These are phyloP conservation scores for Saccharomycopsis microspora DNA, from an alignment of 805 yeast genomes.

Conservation along the genomic window DNA sequence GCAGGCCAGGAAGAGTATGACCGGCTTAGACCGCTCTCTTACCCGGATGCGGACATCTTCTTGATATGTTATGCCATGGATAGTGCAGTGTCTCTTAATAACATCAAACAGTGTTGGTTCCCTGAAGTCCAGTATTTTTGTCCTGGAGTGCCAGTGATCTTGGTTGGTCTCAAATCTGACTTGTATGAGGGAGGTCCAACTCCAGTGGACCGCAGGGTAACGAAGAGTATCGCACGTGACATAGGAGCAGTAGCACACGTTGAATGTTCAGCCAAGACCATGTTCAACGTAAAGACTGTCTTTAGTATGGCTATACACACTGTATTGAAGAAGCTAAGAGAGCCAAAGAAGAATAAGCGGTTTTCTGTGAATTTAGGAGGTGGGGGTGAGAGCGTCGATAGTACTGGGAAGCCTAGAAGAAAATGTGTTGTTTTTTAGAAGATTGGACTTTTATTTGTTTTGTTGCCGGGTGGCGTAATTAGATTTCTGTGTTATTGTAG, in stretches of 20 bases:
- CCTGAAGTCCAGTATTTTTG: conserved; percentile 82
- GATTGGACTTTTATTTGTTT: too few relatives aligned
- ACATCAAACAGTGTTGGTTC: conserved; percentile 73
- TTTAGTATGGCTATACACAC: conserved; percentile 44
- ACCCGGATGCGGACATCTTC: conserved; percentile 68
- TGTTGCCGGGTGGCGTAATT: too few relatives aligned
- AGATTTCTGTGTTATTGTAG: too few relatives aligned
- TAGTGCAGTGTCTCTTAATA: conserved; percentile 49
- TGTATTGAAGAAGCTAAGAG: conserved; percentile 1
- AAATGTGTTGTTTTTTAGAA: neutral
- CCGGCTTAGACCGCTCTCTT: conserved; percentile 65
- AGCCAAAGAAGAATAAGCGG: neutral
- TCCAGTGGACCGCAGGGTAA: conserved; percentile 33
- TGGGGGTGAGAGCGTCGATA: neutral
- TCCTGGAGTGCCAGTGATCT: conserved; percentile 61
- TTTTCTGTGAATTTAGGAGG: neutral
- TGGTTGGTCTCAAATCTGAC: conserved; percentile 81
- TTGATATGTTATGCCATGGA: conserved; percentile 69
- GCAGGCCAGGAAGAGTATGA: conserved; percentile 88
- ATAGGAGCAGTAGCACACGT: conserved; percentile 63
- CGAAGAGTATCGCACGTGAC: conserved; percentile 40
- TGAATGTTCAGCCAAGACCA: conserved; percentile 69
- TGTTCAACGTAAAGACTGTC: conserved; percentile 54
- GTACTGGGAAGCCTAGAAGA: neutral
- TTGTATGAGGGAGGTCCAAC: conserved; percentile 23